Evolutionary conservation across 2,329 filamentous ascomycete species (phyloP), one percentile per base, ranked within the genome.

Genomic region (Diaporthe australafricana): DNA sequence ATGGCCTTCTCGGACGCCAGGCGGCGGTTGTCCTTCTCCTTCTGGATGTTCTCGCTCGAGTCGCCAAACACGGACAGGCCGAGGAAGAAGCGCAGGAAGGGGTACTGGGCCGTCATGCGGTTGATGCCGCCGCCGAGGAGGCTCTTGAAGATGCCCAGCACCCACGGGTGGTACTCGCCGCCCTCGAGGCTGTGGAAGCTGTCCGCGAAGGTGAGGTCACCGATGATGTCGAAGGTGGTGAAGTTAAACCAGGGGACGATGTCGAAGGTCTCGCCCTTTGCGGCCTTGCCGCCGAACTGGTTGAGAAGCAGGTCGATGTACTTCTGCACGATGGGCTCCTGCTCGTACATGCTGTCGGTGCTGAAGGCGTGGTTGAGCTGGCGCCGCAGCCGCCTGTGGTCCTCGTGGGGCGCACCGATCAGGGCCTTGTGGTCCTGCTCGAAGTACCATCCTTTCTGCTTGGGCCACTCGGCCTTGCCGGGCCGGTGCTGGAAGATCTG

Each of bases 151-250:
- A 53, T 47, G 40, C 40, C 47, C n/a, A 70, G 70, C 16, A 76
- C 70, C 75, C 75, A 76, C 22, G 73, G 73, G 50, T 75, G 74
- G 35, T 73, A 75, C 5, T 62, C 48, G 8, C 57, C 66, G 7
- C 56, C 52, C 7, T 73, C 68, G 22, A 76, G 71, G 55, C 65
- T 72, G 62, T 71, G 67, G 55, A 76, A 76, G 1, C 73, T 71
- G 60, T 75, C 74, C 8, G 72, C 74, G 17, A 76, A 75, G 38
- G 70, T 70, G 42, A 76, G 70, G 32, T 74, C 72, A 27, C 74
- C 74, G 11, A 75, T 76, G 16, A 76, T 70, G 63, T 76, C 75
- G 40, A 76, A 76, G 2, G 68, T 74, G 12, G 57, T 60, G 35
- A 69, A 79, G 57, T 79, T 77, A 68, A 65, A 55, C 70, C 70